phyloP scores from a whole-genome alignment of 257 asterid genomes.

The Agastache rugosa region DNA sequence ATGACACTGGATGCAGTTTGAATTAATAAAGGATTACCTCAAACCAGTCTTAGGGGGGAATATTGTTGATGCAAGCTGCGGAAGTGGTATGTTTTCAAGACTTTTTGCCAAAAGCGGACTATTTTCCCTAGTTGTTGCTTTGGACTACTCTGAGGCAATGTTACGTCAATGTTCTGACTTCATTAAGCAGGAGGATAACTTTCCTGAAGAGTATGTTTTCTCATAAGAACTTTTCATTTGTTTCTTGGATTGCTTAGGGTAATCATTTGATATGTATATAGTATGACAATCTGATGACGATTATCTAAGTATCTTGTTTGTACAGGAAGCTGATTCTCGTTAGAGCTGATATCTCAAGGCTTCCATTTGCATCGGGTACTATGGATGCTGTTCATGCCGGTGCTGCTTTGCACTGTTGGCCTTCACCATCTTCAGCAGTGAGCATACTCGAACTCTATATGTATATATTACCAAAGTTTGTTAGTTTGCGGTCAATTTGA shows the following conservation, averaged over 20 bases:
- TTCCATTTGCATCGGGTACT: slow-evolving; percentile 72
- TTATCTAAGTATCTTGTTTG: slow-evolving; percentile 14
- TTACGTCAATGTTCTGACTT: slow-evolving; percentile 76
- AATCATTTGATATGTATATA: neutral
- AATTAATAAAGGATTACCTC: slow-evolving; percentile 69
- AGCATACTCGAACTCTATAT: slow-evolving; percentile 34
- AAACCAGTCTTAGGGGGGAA: slow-evolving; percentile 82
- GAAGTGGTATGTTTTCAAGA: slow-evolving; percentile 83
- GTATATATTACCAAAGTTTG: neutral
- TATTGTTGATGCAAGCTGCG: slow-evolving; percentile 91
- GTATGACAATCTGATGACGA: neutral
- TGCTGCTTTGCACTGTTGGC: slow-evolving; percentile 97
- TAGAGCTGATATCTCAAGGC: slow-evolving; percentile 87
- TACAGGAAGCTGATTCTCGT: slow-evolving; percentile 69
- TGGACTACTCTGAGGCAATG: slow-evolving; percentile 89
- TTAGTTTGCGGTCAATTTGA: neutral
- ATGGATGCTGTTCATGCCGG: slow-evolving; percentile 95
- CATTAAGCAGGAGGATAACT: slow-evolving; percentile 69
- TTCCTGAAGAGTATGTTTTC: slow-evolving; percentile 68
- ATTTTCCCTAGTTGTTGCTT: slow-evolving; percentile 75
- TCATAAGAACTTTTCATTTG: neutral
- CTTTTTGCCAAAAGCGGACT: slow-evolving; percentile 76
- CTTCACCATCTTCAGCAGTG: slow-evolving; percentile 88
- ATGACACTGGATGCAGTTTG: slow-evolving; percentile 62
- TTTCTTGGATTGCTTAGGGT: neutral